Conservation (phyloP, 768 basidiomycete species). For the Lactifluus hygrophoroides region DNA sequence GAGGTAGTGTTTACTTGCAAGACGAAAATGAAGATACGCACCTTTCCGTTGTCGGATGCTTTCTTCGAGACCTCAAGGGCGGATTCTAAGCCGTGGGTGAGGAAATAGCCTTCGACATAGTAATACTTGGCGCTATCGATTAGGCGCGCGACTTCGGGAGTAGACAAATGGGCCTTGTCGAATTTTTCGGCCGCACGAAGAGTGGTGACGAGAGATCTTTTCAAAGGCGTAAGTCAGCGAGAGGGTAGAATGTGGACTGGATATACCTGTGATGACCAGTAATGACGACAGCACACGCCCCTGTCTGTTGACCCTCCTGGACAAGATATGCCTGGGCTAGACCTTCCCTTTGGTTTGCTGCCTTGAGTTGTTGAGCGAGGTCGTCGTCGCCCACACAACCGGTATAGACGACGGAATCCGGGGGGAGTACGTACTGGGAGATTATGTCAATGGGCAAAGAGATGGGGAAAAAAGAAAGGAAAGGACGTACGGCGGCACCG, state of each 20-base stretch:
- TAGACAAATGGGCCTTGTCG: slow-evolving; percentile 67
- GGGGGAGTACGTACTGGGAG: slow-evolving; percentile 80
- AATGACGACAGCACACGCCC: slow-evolving; percentile 93
- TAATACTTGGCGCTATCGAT: slow-evolving; percentile 75
- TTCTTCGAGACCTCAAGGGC: slow-evolving; percentile 69
- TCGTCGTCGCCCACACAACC: slow-evolving; percentile 92
- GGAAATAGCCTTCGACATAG: slow-evolving; percentile 96
- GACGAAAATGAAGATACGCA: slow-evolving; percentile 27
- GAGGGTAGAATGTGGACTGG: background rate
- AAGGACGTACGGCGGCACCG: slow-evolving; percentile 75
- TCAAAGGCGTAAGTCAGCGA: background rate
- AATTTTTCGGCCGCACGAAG: slow-evolving; percentile 89
- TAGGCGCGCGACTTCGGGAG: slow-evolving; percentile 64
- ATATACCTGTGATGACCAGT: slow-evolving; percentile 82
- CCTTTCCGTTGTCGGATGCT: slow-evolving; percentile 71
- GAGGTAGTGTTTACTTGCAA: background rate
- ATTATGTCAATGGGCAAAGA: too few relatives aligned
- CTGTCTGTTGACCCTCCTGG: slow-evolving; percentile 79
- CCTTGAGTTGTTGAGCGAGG: slow-evolving; percentile 81
- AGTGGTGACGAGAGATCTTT: slow-evolving; percentile 90
- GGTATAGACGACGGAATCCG: slow-evolving; percentile 82
- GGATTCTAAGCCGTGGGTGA: slow-evolving; percentile 73
- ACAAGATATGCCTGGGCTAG: slow-evolving; percentile 85
- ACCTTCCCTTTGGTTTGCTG: slow-evolving; percentile 88
- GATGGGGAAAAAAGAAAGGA: background rate